Evolutionary conservation across 257 asterid species (phyloP).

Genomic region (Capsicum rhomboideum): DNA sequence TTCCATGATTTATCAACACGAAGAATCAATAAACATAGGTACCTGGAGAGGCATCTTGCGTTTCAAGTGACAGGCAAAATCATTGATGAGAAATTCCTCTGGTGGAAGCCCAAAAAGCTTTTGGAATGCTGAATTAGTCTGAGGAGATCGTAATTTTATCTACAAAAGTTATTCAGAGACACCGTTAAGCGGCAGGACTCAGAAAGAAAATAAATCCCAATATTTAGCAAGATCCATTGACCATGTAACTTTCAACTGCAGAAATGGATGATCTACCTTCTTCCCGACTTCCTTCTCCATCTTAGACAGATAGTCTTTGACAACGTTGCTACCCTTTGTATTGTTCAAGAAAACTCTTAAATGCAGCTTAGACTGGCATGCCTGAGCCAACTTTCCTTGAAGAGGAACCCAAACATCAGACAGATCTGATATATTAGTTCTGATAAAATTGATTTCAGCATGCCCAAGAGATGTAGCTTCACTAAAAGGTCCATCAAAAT

Average conservation of each 20-base stretch:
- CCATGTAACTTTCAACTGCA: background rate
- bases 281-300: constrained; percentile 99
- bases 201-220: background rate
- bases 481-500: constrained; percentile 91
- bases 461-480: constrained; percentile 92
- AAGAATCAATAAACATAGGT: constrained; percentile 7
- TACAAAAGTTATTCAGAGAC: constrained; percentile 22
- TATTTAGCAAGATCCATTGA: background rate
- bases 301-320: constrained; percentile 67
- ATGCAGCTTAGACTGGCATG: constrained; percentile 92
- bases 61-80: constrained; percentile 88
- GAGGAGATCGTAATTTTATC: constrained; percentile 93
- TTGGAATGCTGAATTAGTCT: constrained; percentile 93
- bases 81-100: constrained; percentile 96
- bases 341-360: constrained; percentile 86
- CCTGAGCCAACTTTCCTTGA: constrained; percentile 91
- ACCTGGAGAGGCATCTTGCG: constrained; percentile 99
- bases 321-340: constrained; percentile 65
- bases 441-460: constrained; percentile 76
- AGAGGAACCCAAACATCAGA: constrained; percentile 92
- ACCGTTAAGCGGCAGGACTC: constrained; percentile 8
- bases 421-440: constrained; percentile 65
- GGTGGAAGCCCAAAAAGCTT: constrained; percentile 90
- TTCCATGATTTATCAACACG: background rate
- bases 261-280: constrained; percentile 47